phyloP scores from a whole-genome alignment of 1,284 basidiomycete genomes.

The Farysia itapuensis region DNA sequence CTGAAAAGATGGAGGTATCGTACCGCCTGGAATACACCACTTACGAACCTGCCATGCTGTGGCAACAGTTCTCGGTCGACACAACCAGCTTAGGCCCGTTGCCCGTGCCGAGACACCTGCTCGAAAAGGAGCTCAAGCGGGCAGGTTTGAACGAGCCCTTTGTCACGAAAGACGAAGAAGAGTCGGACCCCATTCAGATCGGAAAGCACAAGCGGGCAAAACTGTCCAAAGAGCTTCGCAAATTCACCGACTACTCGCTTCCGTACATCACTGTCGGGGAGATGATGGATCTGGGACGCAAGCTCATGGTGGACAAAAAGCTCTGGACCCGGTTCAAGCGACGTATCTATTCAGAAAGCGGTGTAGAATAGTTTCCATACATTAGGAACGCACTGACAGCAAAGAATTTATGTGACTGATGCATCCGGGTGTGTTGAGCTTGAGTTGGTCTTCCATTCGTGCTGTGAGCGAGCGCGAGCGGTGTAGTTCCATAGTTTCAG shows the following conservation, averaged over 20 bases:
- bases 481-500: conserved; percentile 17
- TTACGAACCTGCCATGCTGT: conserved; percentile 43
- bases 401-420: no score
- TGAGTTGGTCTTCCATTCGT: conserved; percentile 7
- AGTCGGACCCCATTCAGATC: not conserved
- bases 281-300: conserved; percentile 73
- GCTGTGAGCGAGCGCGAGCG: conserved; percentile 8
- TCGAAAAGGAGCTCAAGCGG: conserved; percentile 66
- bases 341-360: conserved; percentile 67
- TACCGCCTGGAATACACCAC: conserved; percentile 56
- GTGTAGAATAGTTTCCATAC: no score
- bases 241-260: conserved; percentile 72
- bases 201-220: conserved; percentile 7
- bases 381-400: no score
- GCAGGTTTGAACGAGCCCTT: conserved; percentile 61
- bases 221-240: conserved; percentile 59
- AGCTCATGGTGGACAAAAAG: conserved; percentile 67
- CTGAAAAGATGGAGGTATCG: conserved; percentile 18
- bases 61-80: conserved; percentile 34
- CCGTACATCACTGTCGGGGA: conserved; percentile 76
- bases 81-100: conserved; percentile 1
- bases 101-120: conserved; percentile 67
- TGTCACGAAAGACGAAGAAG: not conserved
- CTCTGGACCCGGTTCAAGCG: conserved; percentile 69
- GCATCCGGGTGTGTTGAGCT: no score